phyloP scores from a whole-genome alignment of 2,329 filamentous ascomycete species.

The Coleophoma eucalyptorum region DNA sequence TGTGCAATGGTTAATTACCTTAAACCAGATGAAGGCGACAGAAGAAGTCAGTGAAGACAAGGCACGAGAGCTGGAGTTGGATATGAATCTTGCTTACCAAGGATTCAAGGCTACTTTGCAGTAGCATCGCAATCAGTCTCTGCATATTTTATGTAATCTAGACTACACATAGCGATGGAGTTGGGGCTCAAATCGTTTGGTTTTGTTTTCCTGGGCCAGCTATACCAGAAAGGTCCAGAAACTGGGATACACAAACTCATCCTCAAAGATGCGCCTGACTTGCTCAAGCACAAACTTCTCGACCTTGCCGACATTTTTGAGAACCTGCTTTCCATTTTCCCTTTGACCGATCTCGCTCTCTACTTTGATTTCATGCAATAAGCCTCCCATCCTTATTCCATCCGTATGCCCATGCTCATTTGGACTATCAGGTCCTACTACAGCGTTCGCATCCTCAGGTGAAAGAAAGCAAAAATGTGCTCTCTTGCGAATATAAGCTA shows the following conservation, averaged over 20 bases:
- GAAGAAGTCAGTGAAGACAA: conserved; percentile 87
- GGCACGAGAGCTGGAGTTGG: conserved; percentile 82
- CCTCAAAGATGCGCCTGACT: conserved; percentile 94
- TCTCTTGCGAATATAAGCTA: conserved; percentile 84
- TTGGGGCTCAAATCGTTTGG: background rate
- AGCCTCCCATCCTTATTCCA: conserved; percentile 57
- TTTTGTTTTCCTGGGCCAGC: too few relatives aligned
- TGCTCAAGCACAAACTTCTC: conserved; percentile 97
- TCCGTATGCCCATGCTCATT: conserved; percentile 18
- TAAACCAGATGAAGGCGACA: conserved; percentile 97
- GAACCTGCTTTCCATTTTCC: conserved; percentile 85
- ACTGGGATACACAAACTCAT: conserved; percentile 97
- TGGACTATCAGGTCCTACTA: conserved; percentile 41
- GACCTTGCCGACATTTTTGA: conserved; percentile 98
- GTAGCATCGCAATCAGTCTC: conserved; percentile 7
- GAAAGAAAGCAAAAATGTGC: conserved; percentile 94
- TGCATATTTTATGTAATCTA: background rate
- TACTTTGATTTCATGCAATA: conserved; percentile 89
- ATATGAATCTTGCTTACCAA: conserved; percentile 91
- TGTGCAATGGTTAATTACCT: conserved; percentile 93
- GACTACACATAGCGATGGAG: conserved; percentile 15
- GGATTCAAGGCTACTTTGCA: conserved; percentile 67
- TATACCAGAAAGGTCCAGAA: conserved; percentile 96
- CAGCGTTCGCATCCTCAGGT: conserved; percentile 81
- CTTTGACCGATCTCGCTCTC: conserved; percentile 97